Percentiles rank a stretch among this genome's conserved stretches.
These are phyloP conservation scores for Chaetomium olivaceum DNA, from an alignment of 2,329 filamentous ascomycete genomes.

Conservation along the genomic window DNA sequence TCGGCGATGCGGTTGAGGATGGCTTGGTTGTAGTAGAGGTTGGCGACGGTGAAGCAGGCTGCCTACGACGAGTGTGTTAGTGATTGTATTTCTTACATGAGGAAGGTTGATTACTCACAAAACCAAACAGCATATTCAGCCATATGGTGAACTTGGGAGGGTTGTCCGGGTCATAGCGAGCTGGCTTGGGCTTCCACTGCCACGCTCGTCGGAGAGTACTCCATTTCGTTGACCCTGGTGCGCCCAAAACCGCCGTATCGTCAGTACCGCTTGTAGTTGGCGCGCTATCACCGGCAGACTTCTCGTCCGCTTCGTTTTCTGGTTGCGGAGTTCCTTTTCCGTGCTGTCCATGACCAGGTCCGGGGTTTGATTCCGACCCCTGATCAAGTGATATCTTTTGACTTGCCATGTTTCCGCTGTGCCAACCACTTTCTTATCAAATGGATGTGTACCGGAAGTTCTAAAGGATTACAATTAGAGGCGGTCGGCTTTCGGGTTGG, in stretches of 20 bases:
- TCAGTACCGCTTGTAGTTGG: background rate
- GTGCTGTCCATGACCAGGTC: background rate
- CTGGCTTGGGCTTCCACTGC: slow-evolving; percentile 62
- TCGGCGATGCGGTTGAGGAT: slow-evolving; percentile 73
- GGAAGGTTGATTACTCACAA: slow-evolving; percentile 45
- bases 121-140: slow-evolving; percentile 70
- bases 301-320: background rate
- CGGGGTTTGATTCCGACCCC: background rate
- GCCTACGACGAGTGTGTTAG: slow-evolving; percentile 41
- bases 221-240: background rate
- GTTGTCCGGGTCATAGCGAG: slow-evolving; percentile 65
- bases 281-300: background rate
- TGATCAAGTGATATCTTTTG: background rate
- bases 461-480: background rate
- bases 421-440: background rate
- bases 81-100: background rate
- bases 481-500: background rate
- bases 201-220: slow-evolving; percentile 14
- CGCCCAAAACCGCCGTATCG: background rate
- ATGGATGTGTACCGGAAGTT: background rate
- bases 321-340: slow-evolving; percentile 9
- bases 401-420: background rate
- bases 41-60: slow-evolving; percentile 70
- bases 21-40: slow-evolving; percentile 79
- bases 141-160: slow-evolving; percentile 68